phyloP scores from a whole-genome alignment of 306 rosid species.

The Ammopiptanthus mongolicus region DNA sequence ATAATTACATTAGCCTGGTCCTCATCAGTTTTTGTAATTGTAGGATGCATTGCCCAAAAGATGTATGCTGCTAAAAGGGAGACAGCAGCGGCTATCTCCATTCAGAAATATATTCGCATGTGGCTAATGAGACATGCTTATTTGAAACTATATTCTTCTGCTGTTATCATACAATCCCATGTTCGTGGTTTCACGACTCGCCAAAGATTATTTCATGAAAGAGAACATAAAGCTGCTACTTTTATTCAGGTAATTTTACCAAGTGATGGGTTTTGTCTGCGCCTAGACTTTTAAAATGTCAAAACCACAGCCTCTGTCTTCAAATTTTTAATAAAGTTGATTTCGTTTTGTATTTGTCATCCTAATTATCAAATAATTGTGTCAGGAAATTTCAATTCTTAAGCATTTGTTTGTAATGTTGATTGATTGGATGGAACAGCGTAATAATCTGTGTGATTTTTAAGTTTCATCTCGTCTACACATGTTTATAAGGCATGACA shows the following conservation, averaged over 20 bases:
- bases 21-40: slow-evolving; percentile 20
- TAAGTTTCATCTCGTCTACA: not conserved
- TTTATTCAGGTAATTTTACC: slow-evolving; percentile 62
- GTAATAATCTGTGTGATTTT: not conserved
- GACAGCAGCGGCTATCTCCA: slow-evolving; percentile 54
- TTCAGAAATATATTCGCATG: slow-evolving; percentile 66
- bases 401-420: not conserved
- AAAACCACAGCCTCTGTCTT: not conserved
- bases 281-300: slow-evolving; percentile 12
- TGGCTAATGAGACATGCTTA: slow-evolving; percentile 49
- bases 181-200: slow-evolving; percentile 67
- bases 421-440: slow-evolving; percentile 4
- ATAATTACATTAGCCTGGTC: slow-evolving; percentile 2
- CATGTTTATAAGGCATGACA: not conserved
- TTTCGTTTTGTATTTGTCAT: slow-evolving; percentile 1
- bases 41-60: slow-evolving; percentile 70
- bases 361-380: not conserved
- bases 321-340: not conserved
- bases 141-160: slow-evolving; percentile 47
- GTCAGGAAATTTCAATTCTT: not conserved
- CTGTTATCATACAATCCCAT: slow-evolving; percentile 59
- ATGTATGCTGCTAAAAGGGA: slow-evolving; percentile 61
- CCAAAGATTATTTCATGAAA: slow-evolving; percentile 51
- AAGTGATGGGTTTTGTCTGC: not conserved
- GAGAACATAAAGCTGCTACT: slow-evolving; percentile 75